Evolutionary conservation across 2,329 filamentous ascomycete genomes (phyloP).

Genomic region (Calonectria leucothoes): DNA sequence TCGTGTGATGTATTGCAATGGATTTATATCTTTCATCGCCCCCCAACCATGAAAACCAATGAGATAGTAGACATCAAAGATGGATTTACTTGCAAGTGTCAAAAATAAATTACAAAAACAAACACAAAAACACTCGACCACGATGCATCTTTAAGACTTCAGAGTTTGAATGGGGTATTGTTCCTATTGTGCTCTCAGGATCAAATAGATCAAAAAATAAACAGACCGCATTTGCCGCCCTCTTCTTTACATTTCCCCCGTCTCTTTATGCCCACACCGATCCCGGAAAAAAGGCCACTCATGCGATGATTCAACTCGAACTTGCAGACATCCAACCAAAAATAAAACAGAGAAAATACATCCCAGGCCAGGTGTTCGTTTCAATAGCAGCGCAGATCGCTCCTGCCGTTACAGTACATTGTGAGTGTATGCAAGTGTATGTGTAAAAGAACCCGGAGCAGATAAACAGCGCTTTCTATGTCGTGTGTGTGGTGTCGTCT

Average conservation of each 20-base stretch:
- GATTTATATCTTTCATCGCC: neutral
- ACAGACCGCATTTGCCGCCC: conserved; percentile 29
- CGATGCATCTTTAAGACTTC: neutral
- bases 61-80: neutral
- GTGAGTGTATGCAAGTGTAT: conserved; percentile 28
- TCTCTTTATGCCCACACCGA: conserved; percentile 22
- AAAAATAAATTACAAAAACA: no score
- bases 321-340: conserved; percentile 22
- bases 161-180: conserved; percentile 42
- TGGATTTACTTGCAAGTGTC: neutral
- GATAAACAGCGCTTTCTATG: conserved; percentile 31
- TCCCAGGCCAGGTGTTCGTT: neutral
- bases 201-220: conserved; percentile 34
- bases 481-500: conserved; percentile 23
- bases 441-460: conserved; percentile 31
- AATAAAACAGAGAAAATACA: conserved; percentile 8
- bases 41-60: neutral
- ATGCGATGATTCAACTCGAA: conserved; percentile 17
- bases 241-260: conserved; percentile 15
- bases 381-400: conserved; percentile 25
- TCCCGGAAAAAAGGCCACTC: conserved; percentile 11
- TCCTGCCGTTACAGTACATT: conserved; percentile 26
- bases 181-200: conserved; percentile 43
- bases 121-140: neutral
- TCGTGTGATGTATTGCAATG: neutral